Base-by-base conservation (phyloP, 345 rosid species). In the Hypericum androsaemum region DNA sequence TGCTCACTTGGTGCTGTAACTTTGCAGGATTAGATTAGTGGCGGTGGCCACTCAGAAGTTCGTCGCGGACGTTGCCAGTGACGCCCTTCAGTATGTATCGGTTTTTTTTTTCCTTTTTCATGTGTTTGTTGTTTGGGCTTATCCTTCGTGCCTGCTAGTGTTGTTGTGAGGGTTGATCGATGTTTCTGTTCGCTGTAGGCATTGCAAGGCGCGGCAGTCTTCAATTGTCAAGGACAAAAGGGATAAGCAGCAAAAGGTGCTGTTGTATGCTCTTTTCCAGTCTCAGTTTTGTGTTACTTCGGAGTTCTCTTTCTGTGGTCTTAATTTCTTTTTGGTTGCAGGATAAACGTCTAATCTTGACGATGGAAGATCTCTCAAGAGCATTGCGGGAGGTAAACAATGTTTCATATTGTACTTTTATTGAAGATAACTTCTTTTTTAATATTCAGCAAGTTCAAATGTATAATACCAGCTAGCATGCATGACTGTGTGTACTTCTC, bases 11-110 rank as follows among this genome's bases (percentile, higher is more conserved):
- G 49, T 39, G 32, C 7, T 46, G n/a, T 22, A 22, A 22, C 46
- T 59, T 60, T 71, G 64, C 89, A 92, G 96, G 62, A 67, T 76
- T 59, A 79, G 96, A 76, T 72, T 92, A 61, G 88, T 88, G 32
- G 94, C 98, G 58, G 88, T 92, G 66, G 98, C 96, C 39, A 92
- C 98, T 8, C 98, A 88, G 64, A 92, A 92, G 73, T 92, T 88
- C 15, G 88, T 92, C 57, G 67, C 96, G 7, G 98, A 92, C 70
- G 92, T 92, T 64, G 98, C 96, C 45, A 75, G 70, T 7, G 94
- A 92, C 46, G 89, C 98, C 32, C 94, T 92, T 57, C 86, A 74
- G 94, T 89, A 81, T 54, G 86, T 61, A 41, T 13, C 50, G 11
- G 40, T 43, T 37, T 42, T 16, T 59, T 59, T 57, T 37, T 47